These are phyloP conservation scores for Cadophora sp. DNA, from an alignment of 2,329 filamentous ascomycete species.

Conservation along the genomic window DNA sequence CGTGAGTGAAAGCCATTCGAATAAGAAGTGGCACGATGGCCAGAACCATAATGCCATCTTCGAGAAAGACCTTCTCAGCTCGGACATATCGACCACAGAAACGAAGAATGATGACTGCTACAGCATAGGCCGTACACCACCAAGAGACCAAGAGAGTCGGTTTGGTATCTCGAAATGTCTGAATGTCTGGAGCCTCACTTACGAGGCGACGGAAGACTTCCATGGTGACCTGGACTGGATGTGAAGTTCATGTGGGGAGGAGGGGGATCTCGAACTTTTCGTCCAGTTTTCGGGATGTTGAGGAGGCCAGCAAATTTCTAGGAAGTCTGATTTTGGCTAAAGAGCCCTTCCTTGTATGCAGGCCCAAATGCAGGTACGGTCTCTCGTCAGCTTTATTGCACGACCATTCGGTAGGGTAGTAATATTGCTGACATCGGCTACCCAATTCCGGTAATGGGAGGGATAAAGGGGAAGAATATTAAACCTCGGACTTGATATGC, in stretches of 20 bases:
- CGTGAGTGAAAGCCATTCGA: constrained; percentile 86
- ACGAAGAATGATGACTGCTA: constrained; percentile 81
- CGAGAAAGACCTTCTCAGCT: constrained; percentile 82
- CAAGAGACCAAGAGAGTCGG: constrained; percentile 91
- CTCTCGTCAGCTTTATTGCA: constrained; percentile 17
- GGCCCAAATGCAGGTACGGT: constrained; percentile 10
- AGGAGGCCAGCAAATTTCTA: constrained; percentile 4
- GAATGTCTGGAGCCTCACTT: constrained; percentile 35
- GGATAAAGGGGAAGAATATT: not conserved
- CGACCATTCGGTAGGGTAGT: constrained; percentile 12
- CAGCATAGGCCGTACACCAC: constrained; percentile 87
- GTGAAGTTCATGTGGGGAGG: constrained; percentile 15
- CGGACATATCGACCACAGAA: constrained; percentile 83
- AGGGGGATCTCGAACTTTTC: constrained; percentile 6
- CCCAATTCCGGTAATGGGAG: not conserved
- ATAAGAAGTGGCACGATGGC: constrained; percentile 80
- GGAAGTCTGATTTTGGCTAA: not conserved
- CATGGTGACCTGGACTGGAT: constrained; percentile 27
- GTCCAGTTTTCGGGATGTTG: not conserved
- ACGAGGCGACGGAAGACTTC: constrained; percentile 36
- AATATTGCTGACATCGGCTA: constrained; percentile 13
- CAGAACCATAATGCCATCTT: constrained; percentile 84
- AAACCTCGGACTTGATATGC: constrained; percentile 3
- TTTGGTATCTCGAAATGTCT: constrained; percentile 62
- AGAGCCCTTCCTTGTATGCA: not conserved